Evolutionary conservation across 495 filamentous ascomycete genomes (phyloP).

Genomic region (Aspergillus nanangensis): DNA sequence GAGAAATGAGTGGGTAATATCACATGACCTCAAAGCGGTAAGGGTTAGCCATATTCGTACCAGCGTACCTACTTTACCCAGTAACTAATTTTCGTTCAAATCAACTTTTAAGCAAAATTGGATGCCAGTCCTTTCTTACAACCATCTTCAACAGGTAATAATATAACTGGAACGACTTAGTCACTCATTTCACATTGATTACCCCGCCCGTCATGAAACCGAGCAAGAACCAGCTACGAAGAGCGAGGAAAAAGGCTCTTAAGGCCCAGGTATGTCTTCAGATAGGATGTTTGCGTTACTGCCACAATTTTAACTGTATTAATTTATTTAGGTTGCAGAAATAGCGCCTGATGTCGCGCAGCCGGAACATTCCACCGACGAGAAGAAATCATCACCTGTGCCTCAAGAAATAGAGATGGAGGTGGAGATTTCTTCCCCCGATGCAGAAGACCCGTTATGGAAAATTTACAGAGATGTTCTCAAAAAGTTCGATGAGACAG

Average conservation of each 20-base stretch:
- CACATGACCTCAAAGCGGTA: no score
- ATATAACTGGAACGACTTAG: no score
- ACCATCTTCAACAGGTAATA: no score
- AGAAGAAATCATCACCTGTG: neutral
- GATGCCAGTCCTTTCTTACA: no score
- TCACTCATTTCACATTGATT: neutral
- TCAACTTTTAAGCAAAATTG: no score
- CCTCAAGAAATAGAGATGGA: constrained; percentile 28
- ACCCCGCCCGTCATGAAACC: constrained; percentile 43
- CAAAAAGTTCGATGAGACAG: constrained; percentile 68
- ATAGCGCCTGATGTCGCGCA: neutral
- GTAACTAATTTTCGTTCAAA: no score
- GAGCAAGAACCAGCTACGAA: constrained; percentile 79
- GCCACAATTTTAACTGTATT: no score
- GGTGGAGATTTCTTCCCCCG: constrained; percentile 29
- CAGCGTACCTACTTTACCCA: no score
- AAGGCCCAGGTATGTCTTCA: constrained; percentile 40
- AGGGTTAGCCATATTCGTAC: no score
- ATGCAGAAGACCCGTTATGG: constrained; percentile 71
- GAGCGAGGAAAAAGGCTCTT: constrained; percentile 86
- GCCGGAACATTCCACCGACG: neutral
- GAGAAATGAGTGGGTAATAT: no score
- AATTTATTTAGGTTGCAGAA: constrained; percentile 1
- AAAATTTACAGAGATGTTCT: constrained; percentile 78
- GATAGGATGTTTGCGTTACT: no score